Conservation (phyloP, 169 alveolate genomes). For the Plasmodium gonderi region DNA sequence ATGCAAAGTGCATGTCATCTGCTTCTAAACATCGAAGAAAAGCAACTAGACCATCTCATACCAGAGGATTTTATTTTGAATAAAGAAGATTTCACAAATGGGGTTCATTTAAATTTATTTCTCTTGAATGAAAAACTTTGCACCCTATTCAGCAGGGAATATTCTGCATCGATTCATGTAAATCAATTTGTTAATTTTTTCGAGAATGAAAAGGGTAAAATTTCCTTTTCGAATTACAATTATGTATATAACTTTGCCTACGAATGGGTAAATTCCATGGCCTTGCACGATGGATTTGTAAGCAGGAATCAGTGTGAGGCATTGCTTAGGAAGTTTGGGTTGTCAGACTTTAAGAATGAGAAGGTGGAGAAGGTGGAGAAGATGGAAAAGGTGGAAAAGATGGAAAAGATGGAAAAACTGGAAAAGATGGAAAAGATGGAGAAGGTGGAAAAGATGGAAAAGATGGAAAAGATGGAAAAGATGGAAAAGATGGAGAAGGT, state of each 20-base stretch:
- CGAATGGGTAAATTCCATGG: conserved; percentile 66
- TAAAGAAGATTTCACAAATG: conserved; percentile 26
- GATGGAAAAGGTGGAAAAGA: neutral
- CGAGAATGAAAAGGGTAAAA: conserved; percentile 11
- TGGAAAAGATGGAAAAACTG: neutral
- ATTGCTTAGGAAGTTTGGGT: neutral
- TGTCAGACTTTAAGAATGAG: neutral
- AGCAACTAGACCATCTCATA: conserved; percentile 1
- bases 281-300: conserved; percentile 3
- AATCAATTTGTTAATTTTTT: conserved; percentile 15
- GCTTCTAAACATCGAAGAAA: conserved; percentile 14
- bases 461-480: neutral
- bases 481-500: neutral
- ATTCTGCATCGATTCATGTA: conserved; percentile 3
- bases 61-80: conserved; percentile 67
- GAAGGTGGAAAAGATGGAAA: neutral
- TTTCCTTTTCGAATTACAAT: conserved; percentile 34
- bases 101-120: conserved; percentile 23
- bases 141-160: neutral
- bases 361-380: neutral
- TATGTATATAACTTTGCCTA: conserved; percentile 33
- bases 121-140: neutral
- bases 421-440: neutral
- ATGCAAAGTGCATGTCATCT: conserved; percentile 52
- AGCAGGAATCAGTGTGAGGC: neutral